Conservation (phyloP, 345 rosid genomes). For the Geranium brycei region DNA sequence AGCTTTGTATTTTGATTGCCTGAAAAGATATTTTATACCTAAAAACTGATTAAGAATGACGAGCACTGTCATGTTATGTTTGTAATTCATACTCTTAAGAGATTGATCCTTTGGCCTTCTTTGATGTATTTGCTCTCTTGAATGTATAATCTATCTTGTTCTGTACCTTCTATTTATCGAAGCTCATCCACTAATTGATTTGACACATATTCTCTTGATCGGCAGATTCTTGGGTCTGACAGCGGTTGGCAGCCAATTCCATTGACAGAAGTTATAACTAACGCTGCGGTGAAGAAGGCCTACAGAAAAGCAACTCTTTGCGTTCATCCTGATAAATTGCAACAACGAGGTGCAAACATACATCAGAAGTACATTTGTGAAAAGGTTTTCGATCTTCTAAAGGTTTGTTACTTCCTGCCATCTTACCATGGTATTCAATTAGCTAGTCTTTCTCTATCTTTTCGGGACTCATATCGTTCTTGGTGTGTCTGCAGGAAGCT, state of each 20-base stretch:
- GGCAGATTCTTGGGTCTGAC: constrained; percentile 77
- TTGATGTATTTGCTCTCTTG: not conserved
- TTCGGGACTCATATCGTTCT: not conserved
- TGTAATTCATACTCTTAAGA: not conserved
- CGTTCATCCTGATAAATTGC: constrained; percentile 95
- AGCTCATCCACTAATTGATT: not conserved
- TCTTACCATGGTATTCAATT: no score
- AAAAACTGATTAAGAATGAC: not conserved
- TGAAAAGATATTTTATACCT: no score
- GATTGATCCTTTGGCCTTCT: not conserved
- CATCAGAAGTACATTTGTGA: constrained; percentile 89
- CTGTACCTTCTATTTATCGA: not conserved
- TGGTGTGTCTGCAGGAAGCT: constrained; percentile 48
- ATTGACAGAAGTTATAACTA: constrained; percentile 81
- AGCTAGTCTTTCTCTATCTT: no score
- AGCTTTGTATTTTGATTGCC: no score
- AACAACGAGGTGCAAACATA: constrained; percentile 82
- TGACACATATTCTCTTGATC: constrained; percentile 5
- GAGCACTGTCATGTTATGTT: not conserved
- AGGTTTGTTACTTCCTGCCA: constrained; percentile 29
- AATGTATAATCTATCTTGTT: not conserved
- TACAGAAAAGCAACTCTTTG: constrained; percentile 96
- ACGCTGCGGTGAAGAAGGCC: constrained; percentile 88
- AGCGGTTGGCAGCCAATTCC: constrained; percentile 97
- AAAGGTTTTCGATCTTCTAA: constrained; percentile 92